Conservation (phyloP, 768 basidiomycete genomes). For the Tephrocybe rancida region DNA sequence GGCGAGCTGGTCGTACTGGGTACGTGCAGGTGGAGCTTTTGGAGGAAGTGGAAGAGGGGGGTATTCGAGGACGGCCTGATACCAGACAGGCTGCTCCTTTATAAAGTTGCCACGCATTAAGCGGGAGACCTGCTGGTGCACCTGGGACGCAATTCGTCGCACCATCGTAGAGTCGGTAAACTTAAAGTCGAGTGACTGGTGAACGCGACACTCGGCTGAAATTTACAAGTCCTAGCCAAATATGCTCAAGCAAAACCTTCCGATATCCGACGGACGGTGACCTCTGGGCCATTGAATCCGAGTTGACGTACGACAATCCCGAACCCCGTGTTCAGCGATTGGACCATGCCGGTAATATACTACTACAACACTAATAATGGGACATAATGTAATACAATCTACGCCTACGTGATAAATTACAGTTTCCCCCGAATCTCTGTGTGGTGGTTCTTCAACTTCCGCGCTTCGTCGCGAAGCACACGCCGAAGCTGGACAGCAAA, state of each 20-base stretch:
- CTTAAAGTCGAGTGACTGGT: background rate
- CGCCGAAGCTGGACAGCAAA: slow-evolving; percentile 42
- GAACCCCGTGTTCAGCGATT: no score
- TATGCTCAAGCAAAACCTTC: slow-evolving; percentile 5
- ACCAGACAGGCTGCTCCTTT: slow-evolving; percentile 77
- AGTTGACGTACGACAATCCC: no score
- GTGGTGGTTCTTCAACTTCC: slow-evolving; percentile 13
- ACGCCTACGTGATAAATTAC: slow-evolving; percentile 10
- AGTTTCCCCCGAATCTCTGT: slow-evolving; percentile 12
- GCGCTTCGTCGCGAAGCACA: slow-evolving; percentile 54
- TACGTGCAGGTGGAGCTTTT: slow-evolving; percentile 62
- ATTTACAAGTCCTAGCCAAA: slow-evolving; percentile 5
- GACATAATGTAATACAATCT: no score
- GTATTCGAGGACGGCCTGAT: slow-evolving; percentile 78
- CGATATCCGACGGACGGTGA: background rate
- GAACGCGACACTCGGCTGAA: background rate
- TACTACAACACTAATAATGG: no score
- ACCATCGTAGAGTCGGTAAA: slow-evolving; percentile 49
- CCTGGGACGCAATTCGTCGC: slow-evolving; percentile 81
- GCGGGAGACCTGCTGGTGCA: slow-evolving; percentile 85
- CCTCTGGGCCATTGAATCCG: no score
- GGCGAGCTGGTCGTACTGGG: slow-evolving; percentile 48
- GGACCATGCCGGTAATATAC: no score
- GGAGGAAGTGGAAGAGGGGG: slow-evolving; percentile 89
- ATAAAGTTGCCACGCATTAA: slow-evolving; percentile 70